Base-by-base conservation (phyloP, 2,329 filamentous ascomycete species). In the Clarireedia monteithiana region DNA sequence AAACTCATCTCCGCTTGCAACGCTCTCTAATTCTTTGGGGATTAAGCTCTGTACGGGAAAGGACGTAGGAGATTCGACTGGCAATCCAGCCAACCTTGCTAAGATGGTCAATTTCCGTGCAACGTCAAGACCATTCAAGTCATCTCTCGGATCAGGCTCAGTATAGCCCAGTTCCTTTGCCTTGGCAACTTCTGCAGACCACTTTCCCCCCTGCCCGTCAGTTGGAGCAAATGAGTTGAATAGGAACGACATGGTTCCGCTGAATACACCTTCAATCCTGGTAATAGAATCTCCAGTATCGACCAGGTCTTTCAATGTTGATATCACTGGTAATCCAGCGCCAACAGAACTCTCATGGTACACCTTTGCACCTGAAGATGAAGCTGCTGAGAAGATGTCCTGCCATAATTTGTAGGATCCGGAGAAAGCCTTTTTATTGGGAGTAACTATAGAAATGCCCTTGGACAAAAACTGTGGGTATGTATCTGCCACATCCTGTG, bases 371-470 rank as follows among this genome's bases (percentile, higher is more conserved):
- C 86, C 87, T 1, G 81, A 82, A 30, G 80, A 77, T 48, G 80
- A 77, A 1, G 91, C 86, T 1, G 89, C 80, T 3, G 77, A 74
- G 72, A 95, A 95, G 68, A 99, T 96, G 60, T 88, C 83, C 67
- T 89, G 81, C 91, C 92, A 99, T 55, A 96, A 77, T 64, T 83
- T 77, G 66, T 89, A 84, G 47, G 82, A 84, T 57, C 88, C 85
- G 0, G 90, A 95, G 74, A 99, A 99, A 14, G 88, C 92, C 75
- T 99, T 99, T 78, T 99, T 99, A 79, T 97, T 99, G 45, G 94
- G 91, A 0, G 94, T 99, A 27, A 97, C 89, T 65, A 99, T 84
- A 72, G 84, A 92, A 71, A 99, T 85, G 12, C 91, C 92, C 61
- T 84, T 82, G 66, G 82, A 80, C 59, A 99, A 77, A 72, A 95